Conservation (phyloP, 306 rosid genomes). For the Begonia masoniana region DNA sequence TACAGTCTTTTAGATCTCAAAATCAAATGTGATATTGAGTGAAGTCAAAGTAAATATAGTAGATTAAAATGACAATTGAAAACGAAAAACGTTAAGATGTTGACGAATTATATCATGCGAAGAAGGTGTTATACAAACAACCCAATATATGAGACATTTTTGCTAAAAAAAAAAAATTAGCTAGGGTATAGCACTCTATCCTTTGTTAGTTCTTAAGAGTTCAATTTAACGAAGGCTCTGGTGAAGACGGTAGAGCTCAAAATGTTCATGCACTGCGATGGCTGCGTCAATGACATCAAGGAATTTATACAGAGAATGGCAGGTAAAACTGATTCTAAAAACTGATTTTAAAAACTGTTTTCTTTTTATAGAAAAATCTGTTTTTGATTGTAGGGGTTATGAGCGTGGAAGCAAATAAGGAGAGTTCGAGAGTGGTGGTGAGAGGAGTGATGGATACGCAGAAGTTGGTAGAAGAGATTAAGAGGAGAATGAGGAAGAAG, state of each 20-base stretch:
- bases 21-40: no score
- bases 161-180: no score
- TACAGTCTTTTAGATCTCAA: no score
- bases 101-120: no score
- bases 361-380: neutral
- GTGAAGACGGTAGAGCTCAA: constrained; percentile 45
- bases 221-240: constrained; percentile 10
- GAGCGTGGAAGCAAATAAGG: constrained; percentile 34
- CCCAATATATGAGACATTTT: no score
- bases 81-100: no score
- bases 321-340: constrained; percentile 20
- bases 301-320: constrained; percentile 30
- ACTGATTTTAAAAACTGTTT: neutral
- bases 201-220: neutral
- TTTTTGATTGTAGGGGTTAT: constrained; percentile 28
- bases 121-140: no score
- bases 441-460: constrained; percentile 39
- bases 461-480: constrained; percentile 24
- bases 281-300: constrained; percentile 51
- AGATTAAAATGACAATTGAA: no score
- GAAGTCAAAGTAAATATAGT: no score
- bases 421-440: constrained; percentile 40
- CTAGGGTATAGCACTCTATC: no score
- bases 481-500: constrained; percentile 40
- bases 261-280: constrained; percentile 55